Evolutionary conservation across 140 eudicot species (phyloP), one percentile per base, ranked within the genome.

Genomic region (Cichorium intybus): DNA sequence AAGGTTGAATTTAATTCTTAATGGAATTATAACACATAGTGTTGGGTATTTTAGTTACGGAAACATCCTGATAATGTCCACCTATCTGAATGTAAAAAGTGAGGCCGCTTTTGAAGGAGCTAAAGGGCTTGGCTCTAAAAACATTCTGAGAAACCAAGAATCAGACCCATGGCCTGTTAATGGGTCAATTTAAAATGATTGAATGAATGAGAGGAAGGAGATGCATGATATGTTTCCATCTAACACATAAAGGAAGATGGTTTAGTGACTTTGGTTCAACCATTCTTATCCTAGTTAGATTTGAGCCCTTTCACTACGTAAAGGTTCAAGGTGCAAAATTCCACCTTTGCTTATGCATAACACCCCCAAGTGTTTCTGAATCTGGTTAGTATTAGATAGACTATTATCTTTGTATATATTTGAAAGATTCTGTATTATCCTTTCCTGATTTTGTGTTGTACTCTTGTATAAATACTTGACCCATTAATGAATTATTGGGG

Each of bases 241-340:
- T 54, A 2, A 21, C 11, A 60, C 2, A 60, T 60, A 37, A 11
- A 10, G 28, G 31, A 18, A 18, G 50, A 34, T 34, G 49, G 65
- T 34, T 59, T 15, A 59, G 10, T 33, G 28, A 34, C 49, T 34
- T 33, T 59, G 50, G 48, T 21, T 34, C 50, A 26, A 34, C 48
- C 49, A 35, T 18, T 10, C 65, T 59, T 17, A 8, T 1, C 49
- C 31, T 35, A 59, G 65, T 18, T 34, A 59, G 10, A 20, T 3
- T 59, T 60, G 49, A 60, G 49, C 21, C 7, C 29, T 60, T 60
- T 60, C 65, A 60, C 21, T 60, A 34, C 49, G 5, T 60, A 60
- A 60, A 35, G 31, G 45, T 56, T 56, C 24, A 28, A 56, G 45
- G 62, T 56, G 62, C 23, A 56, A 56, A 6, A 29, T 28, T 56